These are phyloP conservation scores for Colletotrichum agaves DNA, from an alignment of 2,329 filamentous ascomycete genomes.

Conservation along the genomic window DNA sequence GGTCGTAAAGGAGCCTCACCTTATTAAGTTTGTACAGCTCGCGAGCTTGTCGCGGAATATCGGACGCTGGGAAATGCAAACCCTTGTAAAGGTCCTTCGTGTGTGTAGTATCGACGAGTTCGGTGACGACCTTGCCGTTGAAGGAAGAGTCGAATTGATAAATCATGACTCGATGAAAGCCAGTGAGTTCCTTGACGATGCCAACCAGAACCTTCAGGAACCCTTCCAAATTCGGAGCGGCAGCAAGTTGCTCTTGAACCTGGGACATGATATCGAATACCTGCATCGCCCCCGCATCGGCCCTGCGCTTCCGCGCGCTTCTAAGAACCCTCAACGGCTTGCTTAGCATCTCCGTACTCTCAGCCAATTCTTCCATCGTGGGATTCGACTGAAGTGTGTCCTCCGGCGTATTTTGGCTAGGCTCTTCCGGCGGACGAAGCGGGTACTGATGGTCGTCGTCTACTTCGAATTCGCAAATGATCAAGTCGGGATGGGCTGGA, in stretches of 20 bases:
- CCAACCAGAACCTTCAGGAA: slow-evolving; percentile 87
- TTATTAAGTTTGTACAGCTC: slow-evolving; percentile 94
- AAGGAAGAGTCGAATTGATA: slow-evolving; percentile 88
- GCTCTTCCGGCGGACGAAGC: slow-evolving; percentile 69
- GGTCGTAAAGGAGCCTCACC: slow-evolving; percentile 86
- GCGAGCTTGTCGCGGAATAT: slow-evolving; percentile 85
- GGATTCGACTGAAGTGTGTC: slow-evolving; percentile 80
- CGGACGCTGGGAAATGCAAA: slow-evolving; percentile 87
- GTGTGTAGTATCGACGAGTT: slow-evolving; percentile 82
- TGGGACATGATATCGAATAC: slow-evolving; percentile 94
- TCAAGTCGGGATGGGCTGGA: slow-evolving; percentile 71
- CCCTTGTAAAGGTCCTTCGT: slow-evolving; percentile 89
- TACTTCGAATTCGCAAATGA: slow-evolving; percentile 90
- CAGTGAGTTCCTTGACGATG: slow-evolving; percentile 88
- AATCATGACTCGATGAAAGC: slow-evolving; percentile 92
- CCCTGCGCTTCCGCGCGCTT: slow-evolving; percentile 78
- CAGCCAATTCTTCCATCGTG: slow-evolving; percentile 76
- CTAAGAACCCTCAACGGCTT: slow-evolving; percentile 81
- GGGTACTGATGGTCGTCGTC: slow-evolving; percentile 80
- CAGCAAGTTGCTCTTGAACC: slow-evolving; percentile 85
- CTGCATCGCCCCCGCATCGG: slow-evolving; percentile 86
- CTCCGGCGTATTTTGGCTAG: slow-evolving; percentile 71
- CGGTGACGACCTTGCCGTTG: slow-evolving; percentile 89
- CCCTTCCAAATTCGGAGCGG: slow-evolving; percentile 74
- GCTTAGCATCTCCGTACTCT: slow-evolving; percentile 80